These are phyloP conservation scores for Erodium trifolium DNA, from an alignment of 441 rosid genomes.

Conservation along the genomic window DNA sequence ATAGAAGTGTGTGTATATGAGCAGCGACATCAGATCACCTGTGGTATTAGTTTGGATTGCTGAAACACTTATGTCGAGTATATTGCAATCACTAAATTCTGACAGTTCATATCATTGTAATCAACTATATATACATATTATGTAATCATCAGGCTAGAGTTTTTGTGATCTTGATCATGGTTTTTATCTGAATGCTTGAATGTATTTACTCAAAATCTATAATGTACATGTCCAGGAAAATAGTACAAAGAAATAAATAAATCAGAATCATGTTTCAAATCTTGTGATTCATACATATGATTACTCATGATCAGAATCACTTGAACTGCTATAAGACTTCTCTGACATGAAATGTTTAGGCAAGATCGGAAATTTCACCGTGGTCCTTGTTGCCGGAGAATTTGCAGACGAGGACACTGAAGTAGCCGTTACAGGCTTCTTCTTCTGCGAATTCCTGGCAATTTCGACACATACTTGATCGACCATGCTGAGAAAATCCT, in stretches of 20 bases:
- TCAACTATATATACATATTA: no score
- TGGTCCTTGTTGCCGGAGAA: slow-evolving; percentile 28
- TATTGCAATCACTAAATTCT: neutral
- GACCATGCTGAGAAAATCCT: slow-evolving; percentile 70
- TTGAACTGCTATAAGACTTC: slow-evolving; percentile 28
- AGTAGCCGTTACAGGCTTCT: slow-evolving; percentile 22
- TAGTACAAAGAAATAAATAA: neutral
- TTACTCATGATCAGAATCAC: slow-evolving; percentile 52
- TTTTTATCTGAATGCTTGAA: neutral
- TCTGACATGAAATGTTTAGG: slow-evolving; percentile 49
- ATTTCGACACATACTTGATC: slow-evolving; percentile 69
- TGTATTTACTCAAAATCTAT: neutral
- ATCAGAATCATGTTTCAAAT: no score
- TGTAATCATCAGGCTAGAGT: neutral
- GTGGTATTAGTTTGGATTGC: slow-evolving; percentile 5
- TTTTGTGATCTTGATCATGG: no score
- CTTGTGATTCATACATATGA: neutral
- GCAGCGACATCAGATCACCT: slow-evolving; percentile 10
- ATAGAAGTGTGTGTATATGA: slow-evolving; percentile 13
- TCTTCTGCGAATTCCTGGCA: slow-evolving; percentile 53
- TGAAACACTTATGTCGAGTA: neutral
- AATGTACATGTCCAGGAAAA: neutral
- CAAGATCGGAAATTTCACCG: slow-evolving; percentile 61
- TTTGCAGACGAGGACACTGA: slow-evolving; percentile 29
- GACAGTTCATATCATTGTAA: no score